Evolutionary conservation across 2,329 filamentous ascomycete species (phyloP).

Genomic region (Fusarium anthophilum): DNA sequence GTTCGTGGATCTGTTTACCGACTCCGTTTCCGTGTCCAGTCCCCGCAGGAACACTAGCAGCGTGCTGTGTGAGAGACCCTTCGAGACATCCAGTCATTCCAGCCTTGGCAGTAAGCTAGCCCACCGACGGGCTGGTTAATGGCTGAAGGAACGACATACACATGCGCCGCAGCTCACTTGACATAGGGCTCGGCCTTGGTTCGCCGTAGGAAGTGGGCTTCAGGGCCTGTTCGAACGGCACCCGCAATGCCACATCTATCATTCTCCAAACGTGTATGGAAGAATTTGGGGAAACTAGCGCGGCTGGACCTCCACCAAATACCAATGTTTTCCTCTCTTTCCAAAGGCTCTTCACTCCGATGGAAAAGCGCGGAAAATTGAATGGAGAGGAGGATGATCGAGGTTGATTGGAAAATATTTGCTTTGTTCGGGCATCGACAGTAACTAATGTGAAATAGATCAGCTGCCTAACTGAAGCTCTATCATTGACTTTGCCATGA

Average conservation of each 20-base stretch:
- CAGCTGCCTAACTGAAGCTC: slow-evolving; percentile 8
- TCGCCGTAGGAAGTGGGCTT: slow-evolving; percentile 26
- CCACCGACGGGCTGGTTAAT: slow-evolving; percentile 31
- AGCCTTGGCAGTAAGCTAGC: slow-evolving; percentile 18
- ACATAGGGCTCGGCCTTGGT: slow-evolving; percentile 39
- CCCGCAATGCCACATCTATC: slow-evolving; percentile 41
- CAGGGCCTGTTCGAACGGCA: slow-evolving; percentile 34
- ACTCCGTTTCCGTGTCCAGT: slow-evolving; percentile 10
- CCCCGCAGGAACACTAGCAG: slow-evolving; percentile 16
- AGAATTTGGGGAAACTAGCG: slow-evolving; percentile 24
- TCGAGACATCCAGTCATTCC: slow-evolving; percentile 7
- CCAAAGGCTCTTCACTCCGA: neutral
- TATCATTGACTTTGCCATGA: slow-evolving; percentile 9
- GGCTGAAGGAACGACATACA: slow-evolving; percentile 41
- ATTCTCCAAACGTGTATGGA: slow-evolving; percentile 32
- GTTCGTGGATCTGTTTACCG: slow-evolving; percentile 21
- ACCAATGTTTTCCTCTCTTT: slow-evolving; percentile 9
- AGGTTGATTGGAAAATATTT: neutral
- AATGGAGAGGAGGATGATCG: neutral
- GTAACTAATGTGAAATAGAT: slow-evolving; percentile 1
- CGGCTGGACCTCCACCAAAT: slow-evolving; percentile 10
- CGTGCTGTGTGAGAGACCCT: slow-evolving; percentile 13
- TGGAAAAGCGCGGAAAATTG: slow-evolving; percentile 1
- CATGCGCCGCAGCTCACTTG: slow-evolving; percentile 47
- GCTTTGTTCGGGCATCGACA: slow-evolving; percentile 37